Evolutionary conservation across 139 green algal species (phyloP).

Genomic region (Chlamydomonas schloesseri): DNA sequence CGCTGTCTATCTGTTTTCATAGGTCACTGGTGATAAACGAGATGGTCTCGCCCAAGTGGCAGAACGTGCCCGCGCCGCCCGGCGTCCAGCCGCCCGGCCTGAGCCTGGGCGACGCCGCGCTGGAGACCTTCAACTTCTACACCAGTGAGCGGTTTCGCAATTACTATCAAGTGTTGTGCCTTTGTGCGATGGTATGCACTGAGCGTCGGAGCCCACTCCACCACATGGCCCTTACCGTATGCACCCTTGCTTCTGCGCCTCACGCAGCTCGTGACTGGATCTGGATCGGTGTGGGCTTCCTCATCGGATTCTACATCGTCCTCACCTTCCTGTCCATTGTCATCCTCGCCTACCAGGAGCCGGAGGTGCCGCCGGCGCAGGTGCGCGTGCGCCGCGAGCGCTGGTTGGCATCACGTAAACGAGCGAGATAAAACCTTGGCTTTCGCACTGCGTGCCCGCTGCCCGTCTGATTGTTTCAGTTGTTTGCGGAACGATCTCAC

Average conservation of each 20-base stretch:
- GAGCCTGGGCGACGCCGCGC: slow-evolving; percentile 51
- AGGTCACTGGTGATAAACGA: slow-evolving; percentile 76
- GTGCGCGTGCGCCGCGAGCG: too few relatives aligned
- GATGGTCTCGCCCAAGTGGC: slow-evolving; percentile 67
- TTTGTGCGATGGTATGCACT: too few relatives aligned
- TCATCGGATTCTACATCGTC: slow-evolving; percentile 31
- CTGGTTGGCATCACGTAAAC: too few relatives aligned
- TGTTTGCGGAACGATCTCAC: too few relatives aligned
- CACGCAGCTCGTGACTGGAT: slow-evolving; percentile 48
- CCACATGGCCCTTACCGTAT: too few relatives aligned
- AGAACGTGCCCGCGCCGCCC: slow-evolving; percentile 30
- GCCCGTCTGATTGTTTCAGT: too few relatives aligned
- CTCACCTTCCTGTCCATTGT: background rate
- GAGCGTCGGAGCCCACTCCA: too few relatives aligned
- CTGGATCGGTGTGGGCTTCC: slow-evolving; percentile 51
- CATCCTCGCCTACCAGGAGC: slow-evolving; percentile 8
- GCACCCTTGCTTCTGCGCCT: too few relatives aligned
- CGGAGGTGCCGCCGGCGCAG: slow-evolving; percentile 31
- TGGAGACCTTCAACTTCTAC: slow-evolving; percentile 72
- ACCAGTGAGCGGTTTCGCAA: slow-evolving; percentile 39
- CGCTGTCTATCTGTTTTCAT: too few relatives aligned
- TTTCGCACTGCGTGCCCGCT: too few relatives aligned
- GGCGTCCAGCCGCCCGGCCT: background rate
- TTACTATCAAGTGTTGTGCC: too few relatives aligned
- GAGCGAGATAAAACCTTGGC: too few relatives aligned